These are phyloP conservation scores for Saturnispora halmiae DNA, from an alignment of 805 yeast genomes.

Conservation along the genomic window DNA sequence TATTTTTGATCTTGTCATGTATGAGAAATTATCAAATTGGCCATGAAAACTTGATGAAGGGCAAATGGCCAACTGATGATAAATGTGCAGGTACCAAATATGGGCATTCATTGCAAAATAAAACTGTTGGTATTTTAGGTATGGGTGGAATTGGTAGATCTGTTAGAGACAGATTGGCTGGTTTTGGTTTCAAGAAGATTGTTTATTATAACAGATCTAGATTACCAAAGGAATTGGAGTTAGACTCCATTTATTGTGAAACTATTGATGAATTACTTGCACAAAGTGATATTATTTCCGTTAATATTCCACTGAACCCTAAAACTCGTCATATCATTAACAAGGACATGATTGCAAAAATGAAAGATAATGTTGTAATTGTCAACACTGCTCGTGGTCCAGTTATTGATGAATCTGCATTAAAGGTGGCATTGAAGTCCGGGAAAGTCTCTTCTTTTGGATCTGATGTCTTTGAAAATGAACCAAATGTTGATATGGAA, in stretches of 20 bases:
- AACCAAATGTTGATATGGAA: slow-evolving; percentile 59
- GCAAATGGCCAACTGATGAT: slow-evolving; percentile 46
- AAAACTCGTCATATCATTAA: slow-evolving; percentile 63
- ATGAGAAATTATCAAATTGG: slow-evolving; percentile 55
- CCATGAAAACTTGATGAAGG: slow-evolving; percentile 41
- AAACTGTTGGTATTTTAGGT: slow-evolving; percentile 72
- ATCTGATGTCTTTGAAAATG: slow-evolving; percentile 66
- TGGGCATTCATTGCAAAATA: slow-evolving; percentile 70
- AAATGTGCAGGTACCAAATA: slow-evolving; percentile 45
- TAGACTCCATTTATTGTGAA: slow-evolving; percentile 58
- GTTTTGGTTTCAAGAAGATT: slow-evolving; percentile 66
- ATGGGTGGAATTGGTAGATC: slow-evolving; percentile 89
- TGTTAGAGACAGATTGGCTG: slow-evolving; percentile 58
- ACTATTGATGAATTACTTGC: slow-evolving; percentile 56
- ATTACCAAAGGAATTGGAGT: slow-evolving; percentile 53
- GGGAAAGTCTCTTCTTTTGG: slow-evolving; percentile 69
- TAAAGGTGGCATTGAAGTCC: slow-evolving; percentile 44
- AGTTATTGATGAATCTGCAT: slow-evolving; percentile 57
- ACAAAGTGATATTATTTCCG: slow-evolving; percentile 59
- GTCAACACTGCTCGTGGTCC: slow-evolving; percentile 93
- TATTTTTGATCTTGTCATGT: slow-evolving; percentile 43
- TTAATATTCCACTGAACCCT: slow-evolving; percentile 69
- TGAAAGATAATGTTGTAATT: slow-evolving; percentile 71
- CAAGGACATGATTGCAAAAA: slow-evolving; percentile 48
- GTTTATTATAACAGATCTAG: slow-evolving; percentile 63